These are phyloP conservation scores for Pleurotus giganteus DNA, from an alignment of 768 basidiomycete species.

Conservation along the genomic window DNA sequence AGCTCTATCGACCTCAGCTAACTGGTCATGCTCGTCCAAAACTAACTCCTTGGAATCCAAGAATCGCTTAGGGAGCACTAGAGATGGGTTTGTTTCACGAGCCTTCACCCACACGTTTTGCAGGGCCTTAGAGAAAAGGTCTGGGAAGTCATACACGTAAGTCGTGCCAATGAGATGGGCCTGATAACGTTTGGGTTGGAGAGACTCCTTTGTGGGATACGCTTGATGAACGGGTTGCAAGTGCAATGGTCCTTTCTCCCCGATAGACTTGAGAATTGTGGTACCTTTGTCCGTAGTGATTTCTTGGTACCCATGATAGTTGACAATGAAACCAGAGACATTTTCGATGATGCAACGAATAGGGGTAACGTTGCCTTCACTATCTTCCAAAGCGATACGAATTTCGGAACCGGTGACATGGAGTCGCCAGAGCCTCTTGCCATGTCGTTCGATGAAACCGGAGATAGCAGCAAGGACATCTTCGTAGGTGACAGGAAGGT, in stretches of 20 bases:
- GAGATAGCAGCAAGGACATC: slow-evolving; percentile 96
- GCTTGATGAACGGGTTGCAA: slow-evolving; percentile 91
- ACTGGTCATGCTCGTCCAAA: slow-evolving; percentile 88
- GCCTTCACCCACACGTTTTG: slow-evolving; percentile 89
- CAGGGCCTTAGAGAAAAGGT: slow-evolving; percentile 95
- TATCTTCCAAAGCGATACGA: slow-evolving; percentile 91
- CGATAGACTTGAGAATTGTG: slow-evolving; percentile 95
- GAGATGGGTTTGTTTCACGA: slow-evolving; percentile 57
- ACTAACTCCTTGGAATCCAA: slow-evolving; percentile 89
- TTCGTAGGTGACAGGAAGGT: slow-evolving; percentile 91
- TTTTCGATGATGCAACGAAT: slow-evolving; percentile 99
- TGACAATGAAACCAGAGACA: slow-evolving; percentile 97
- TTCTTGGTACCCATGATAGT: slow-evolving; percentile 97
- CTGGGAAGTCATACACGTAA: slow-evolving; percentile 99
- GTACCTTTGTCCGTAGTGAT: slow-evolving; percentile 95
- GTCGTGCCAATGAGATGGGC: slow-evolving; percentile 98
- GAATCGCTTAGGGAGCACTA: slow-evolving; percentile 73
- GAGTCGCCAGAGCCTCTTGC: slow-evolving; percentile 96
- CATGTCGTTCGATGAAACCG: slow-evolving; percentile 99
- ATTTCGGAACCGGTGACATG: slow-evolving; percentile 99
- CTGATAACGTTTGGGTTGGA: slow-evolving; percentile 98
- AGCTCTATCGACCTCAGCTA: slow-evolving; percentile 87
- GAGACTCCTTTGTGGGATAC: slow-evolving; percentile 96
- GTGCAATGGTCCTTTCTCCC: slow-evolving; percentile 95
- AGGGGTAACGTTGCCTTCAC: slow-evolving; percentile 91